Evolutionary conservation across 371 early-diverging fungal genomes (phyloP), one percentile per base, ranked within the genome.

Genomic region (Saksenaea oblongispora): DNA sequence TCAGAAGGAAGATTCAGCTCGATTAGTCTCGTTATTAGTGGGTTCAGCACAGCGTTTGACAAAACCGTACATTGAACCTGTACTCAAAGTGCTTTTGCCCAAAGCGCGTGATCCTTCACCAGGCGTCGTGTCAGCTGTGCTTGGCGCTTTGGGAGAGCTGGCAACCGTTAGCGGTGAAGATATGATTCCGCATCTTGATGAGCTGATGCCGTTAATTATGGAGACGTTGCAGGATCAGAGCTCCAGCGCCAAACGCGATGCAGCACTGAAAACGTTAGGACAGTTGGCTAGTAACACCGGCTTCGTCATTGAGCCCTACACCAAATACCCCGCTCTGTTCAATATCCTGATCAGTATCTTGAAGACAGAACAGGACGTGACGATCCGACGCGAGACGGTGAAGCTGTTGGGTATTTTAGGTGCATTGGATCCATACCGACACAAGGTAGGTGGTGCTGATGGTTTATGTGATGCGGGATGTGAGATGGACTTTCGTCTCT

Each of bases 391-490:
- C 17, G 95, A 96, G 69, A 91, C 94, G 0, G 90, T 96, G 41
- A 95, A 93, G 64, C 74, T 94, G 17, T 87, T 98, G 70, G 99
- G 99, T 64, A 93, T 94, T 27, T 75, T 98, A 11, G 99, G 99
- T 51, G 99, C 99, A 1, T 74, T 98, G 18, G 98, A 97, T 84
- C 98, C 99, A 17, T 95, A 96, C 72, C 82, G 87, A 58, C 93
- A 95, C 77, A 95, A 92, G 85, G 88, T 92, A 71, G 35, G 41
- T 5, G 42, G 8, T 1, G 2, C 9, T 3, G 42, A 14, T 1
- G 2, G 3, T 3, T 15, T 31, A 14, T 18, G 44, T 0, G n/a
- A n/a, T 17, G 35, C 24, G 28, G 17, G 26, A 27, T 34, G 7
- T 26, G 11, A 11, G 34, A 13, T 31, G 22, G 26, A 7, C 31